Conservation (phyloP, 208 protist genomes). For the Wallacemonas sp. region DNA sequence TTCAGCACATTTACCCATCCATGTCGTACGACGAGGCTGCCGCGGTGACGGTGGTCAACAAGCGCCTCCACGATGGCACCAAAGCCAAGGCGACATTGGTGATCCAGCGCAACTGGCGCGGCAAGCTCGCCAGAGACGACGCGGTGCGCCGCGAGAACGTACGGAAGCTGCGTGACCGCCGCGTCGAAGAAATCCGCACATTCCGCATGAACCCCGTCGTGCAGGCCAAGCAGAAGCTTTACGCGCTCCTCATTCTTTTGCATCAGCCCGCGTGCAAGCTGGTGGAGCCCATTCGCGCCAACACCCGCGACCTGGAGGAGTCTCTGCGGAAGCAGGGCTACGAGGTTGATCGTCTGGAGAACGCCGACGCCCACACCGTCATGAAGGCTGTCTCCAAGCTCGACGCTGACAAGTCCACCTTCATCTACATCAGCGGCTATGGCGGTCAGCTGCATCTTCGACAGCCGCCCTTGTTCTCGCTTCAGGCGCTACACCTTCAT, state of each 20-base stretch:
- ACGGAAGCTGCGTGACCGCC: constrained; percentile 59
- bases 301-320: constrained; percentile 42
- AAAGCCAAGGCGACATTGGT: constrained; percentile 66
- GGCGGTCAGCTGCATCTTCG: constrained; percentile 70
- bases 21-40: constrained; percentile 75
- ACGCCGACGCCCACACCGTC: constrained; percentile 46
- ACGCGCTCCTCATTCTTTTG: constrained; percentile 75
- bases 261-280: constrained; percentile 45
- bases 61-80: constrained; percentile 53
- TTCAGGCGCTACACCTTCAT: constrained; percentile 58
- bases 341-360: constrained; percentile 55
- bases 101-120: constrained; percentile 86
- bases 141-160: constrained; percentile 31
- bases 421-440: constrained; percentile 88
- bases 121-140: constrained; percentile 39
- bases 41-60: constrained; percentile 69
- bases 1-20: constrained; percentile 60
- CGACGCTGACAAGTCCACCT: constrained; percentile 58
- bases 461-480: constrained; percentile 62
- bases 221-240: constrained; percentile 59
- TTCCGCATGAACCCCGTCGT: constrained; percentile 70
- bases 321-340: constrained; percentile 75
- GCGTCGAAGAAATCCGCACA: constrained; percentile 75
- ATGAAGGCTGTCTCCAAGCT: constrained; percentile 62
- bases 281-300: constrained; percentile 48